Percentiles rank a stretch among this genome's conserved stretches.
Evolutionary conservation across 352 stramenopile species (phyloP).

Genomic region (Pythium sp.): DNA sequence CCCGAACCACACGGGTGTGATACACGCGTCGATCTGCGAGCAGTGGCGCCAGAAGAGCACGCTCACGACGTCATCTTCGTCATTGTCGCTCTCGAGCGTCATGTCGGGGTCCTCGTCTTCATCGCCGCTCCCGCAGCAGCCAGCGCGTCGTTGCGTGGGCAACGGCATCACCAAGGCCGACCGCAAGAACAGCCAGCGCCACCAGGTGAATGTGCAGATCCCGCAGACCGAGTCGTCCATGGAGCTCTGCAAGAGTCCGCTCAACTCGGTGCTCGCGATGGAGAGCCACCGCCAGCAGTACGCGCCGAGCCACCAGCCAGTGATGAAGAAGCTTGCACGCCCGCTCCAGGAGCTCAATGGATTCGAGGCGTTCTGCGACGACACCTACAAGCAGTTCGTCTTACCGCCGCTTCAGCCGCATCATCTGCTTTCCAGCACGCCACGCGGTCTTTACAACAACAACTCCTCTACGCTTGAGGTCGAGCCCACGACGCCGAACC

Average conservation of each 20-base stretch:
- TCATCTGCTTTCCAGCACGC: conserved; percentile 34
- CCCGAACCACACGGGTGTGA: conserved; percentile 27
- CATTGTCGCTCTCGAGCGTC: conserved; percentile 9
- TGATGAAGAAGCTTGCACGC: conserved; percentile 54
- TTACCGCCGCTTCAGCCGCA: conserved; percentile 45
- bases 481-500: conserved; percentile 13
- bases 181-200: conserved; percentile 30
- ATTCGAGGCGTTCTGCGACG: conserved; percentile 53
- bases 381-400: conserved; percentile 45
- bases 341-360: conserved; percentile 28
- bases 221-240: conserved; percentile 33
- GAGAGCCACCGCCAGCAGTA: conserved; percentile 15
- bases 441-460: conserved; percentile 14
- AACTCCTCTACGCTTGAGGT: conserved; percentile 11
- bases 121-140: conserved; percentile 5
- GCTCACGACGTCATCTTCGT: conserved; percentile 15
- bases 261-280: conserved; percentile 20
- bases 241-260: conserved; percentile 40
- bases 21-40: conserved; percentile 53
- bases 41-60: conserved; percentile 73
- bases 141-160: conserved; percentile 31
- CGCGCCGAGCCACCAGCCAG: conserved; percentile 43
- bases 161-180: conserved; percentile 51
- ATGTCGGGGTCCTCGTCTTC: conserved; percentile 6
- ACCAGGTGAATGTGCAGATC: conserved; percentile 25